Evolutionary conservation across 106 monocot genomes (phyloP).

Genomic region (Apostasia shenzhenica): DNA sequence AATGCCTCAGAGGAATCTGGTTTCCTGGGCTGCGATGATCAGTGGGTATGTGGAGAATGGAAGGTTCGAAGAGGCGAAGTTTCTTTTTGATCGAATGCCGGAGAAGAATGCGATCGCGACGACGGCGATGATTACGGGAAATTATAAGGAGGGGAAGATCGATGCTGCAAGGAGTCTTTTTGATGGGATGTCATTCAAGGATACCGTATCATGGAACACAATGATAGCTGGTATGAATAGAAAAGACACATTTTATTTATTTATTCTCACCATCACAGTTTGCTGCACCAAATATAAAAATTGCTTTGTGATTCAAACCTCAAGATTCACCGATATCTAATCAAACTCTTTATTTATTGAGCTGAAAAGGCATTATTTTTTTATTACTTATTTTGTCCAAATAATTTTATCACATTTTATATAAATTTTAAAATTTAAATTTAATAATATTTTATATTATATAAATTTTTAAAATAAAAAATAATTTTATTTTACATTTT

Average conservation of each 20-base stretch:
- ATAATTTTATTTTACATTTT: too few relatives aligned
- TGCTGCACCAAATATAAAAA: too few relatives aligned
- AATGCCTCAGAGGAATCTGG: constrained; percentile 34
- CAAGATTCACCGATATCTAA: too few relatives aligned
- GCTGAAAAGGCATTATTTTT: too few relatives aligned
- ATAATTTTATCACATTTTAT: too few relatives aligned
- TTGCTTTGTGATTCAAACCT: too few relatives aligned
- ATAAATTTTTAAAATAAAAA: too few relatives aligned
- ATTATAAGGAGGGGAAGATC: constrained; percentile 37
- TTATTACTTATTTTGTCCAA: too few relatives aligned
- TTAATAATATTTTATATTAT: too few relatives aligned
- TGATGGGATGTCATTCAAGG: constrained; percentile 35
- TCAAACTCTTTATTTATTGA: too few relatives aligned
- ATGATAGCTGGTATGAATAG: constrained; percentile 44
- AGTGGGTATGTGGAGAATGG: constrained; percentile 43
- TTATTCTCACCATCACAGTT: background rate
- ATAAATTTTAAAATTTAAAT: too few relatives aligned
- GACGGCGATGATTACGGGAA: constrained; percentile 52
- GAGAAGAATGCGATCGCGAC: constrained; percentile 45
- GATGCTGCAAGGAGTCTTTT: constrained; percentile 39
- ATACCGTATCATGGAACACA: constrained; percentile 59
- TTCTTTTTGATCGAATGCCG: constrained; percentile 38
- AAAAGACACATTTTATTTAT: background rate
- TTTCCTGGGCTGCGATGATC: constrained; percentile 57
- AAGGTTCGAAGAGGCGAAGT: constrained; percentile 28